Base-by-base conservation (phyloP, 257 asterid genomes). In the Perilla frutescens region DNA sequence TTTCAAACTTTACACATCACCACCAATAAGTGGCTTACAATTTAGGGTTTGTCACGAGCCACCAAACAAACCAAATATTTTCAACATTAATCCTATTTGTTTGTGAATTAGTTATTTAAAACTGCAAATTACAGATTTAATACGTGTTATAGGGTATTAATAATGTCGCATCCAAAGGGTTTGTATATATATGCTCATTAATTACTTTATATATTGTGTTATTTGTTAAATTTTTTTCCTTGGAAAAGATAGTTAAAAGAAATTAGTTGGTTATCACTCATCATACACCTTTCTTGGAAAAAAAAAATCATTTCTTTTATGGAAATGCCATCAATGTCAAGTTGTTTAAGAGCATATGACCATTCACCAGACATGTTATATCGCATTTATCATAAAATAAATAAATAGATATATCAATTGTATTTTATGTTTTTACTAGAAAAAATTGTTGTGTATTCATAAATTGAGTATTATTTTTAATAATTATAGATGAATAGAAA, bases 1-100 rank as follows among this genome's bases (percentile, higher is more conserved):
- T 60, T 63, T 66, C 74, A 79, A 48, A 55, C 83, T 75, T 79
- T 84, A 79, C 88, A 82, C 88, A 56, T 82, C 83, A 68, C 49
- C 77, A 54, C 20, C 34, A 66, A 74, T 74, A 48, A 75, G 34
- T 51, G 77, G 45, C 50, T 65, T 59, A 20, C 71, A 62, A 43
- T 13, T 76, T 78, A 40, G 79, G 68, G 66, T 5, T 64, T 76
- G 39, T 63, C 76, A 64, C 41, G 71, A 40, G 62, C 68, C 72
- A 74, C 49, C 11, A 26, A 54, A 44, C 31, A 36, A 69, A 74
- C 49, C 11, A 26, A 54, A 44, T 37, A 36, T 55, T 51, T 75
- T 9, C 63, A 47, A 76, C 70, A 39, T 53, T 20, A 20, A 20
- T 34, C 39, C 59, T 39, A 51, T 41, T 70, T 11, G 53, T 41